Conservation (phyloP, 768 basidiomycete genomes). For the Kwoniella pini region DNA sequence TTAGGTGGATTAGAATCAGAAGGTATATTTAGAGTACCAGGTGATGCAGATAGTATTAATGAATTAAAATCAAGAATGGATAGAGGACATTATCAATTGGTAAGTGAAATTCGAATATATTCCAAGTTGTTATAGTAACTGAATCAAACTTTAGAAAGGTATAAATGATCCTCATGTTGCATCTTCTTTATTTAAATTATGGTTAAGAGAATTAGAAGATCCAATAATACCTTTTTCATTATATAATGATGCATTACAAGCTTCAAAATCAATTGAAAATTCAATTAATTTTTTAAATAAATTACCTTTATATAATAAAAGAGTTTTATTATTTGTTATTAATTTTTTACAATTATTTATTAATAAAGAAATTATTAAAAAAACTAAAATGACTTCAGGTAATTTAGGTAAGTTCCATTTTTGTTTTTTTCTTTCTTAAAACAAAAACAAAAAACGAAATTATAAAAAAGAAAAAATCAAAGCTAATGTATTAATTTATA, state of each 20-base stretch:
- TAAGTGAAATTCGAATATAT: slow-evolving; percentile 47
- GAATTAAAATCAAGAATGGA: slow-evolving; percentile 88
- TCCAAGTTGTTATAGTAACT: background rate
- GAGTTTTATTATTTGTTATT: slow-evolving; percentile 82
- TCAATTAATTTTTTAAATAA: slow-evolving; percentile 73
- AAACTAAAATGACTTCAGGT: slow-evolving; percentile 75
- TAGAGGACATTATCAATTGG: slow-evolving; percentile 83
- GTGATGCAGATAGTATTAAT: slow-evolving; percentile 83
- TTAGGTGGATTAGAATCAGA: slow-evolving; percentile 80
- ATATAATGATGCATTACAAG: slow-evolving; percentile 82
- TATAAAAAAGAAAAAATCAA: too few relatives aligned
- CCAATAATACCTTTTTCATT: slow-evolving; percentile 88
- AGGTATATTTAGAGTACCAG: slow-evolving; percentile 91
- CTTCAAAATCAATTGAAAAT: slow-evolving; percentile 65
- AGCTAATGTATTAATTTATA: too few relatives aligned
- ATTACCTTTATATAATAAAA: slow-evolving; percentile 80
- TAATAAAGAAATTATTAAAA: slow-evolving; percentile 68
- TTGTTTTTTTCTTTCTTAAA: background rate
- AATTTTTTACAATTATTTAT: slow-evolving; percentile 89
- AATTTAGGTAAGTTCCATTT: slow-evolving; percentile 60
- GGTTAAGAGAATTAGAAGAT: slow-evolving; percentile 87
- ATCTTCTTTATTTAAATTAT: slow-evolving; percentile 86
- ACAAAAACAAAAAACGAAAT: too few relatives aligned
- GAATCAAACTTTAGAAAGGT: slow-evolving; percentile 47
- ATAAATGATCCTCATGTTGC: slow-evolving; percentile 89